Evolutionary conservation across 345 rosid species (phyloP).

Genomic region (Brassica nigra): DNA sequence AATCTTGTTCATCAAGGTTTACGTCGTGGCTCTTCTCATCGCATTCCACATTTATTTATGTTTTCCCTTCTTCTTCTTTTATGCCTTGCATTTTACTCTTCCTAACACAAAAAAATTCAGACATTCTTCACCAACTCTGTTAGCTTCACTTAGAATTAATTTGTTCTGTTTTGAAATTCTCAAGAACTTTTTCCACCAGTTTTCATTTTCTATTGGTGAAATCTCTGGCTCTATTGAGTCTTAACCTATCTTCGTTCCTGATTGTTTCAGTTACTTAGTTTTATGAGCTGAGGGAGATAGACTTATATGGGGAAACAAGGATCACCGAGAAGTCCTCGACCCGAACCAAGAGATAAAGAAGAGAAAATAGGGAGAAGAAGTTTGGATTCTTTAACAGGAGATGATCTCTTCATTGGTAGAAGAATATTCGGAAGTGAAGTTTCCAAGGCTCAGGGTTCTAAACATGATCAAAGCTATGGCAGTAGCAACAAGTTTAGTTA

Average conservation of each 20-base stretch:
- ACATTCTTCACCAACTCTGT: constrained; percentile 49
- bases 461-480: constrained; percentile 48
- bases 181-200: constrained; percentile 18
- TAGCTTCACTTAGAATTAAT: constrained; percentile 57
- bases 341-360: constrained; percentile 24
- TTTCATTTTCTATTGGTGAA: constrained; percentile 27
- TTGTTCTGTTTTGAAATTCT: constrained; percentile 18
- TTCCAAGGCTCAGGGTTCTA: constrained; percentile 43
- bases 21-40: constrained; percentile 30
- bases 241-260: constrained; percentile 32
- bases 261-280: not conserved
- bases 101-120: not conserved
- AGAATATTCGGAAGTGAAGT: constrained; percentile 54
- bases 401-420: constrained; percentile 62
- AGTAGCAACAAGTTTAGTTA: constrained; percentile 50
- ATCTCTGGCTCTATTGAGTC: constrained; percentile 35
- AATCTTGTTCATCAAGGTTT: constrained; percentile 49
- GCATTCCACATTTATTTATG: constrained; percentile 22
- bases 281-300: constrained; percentile 27
- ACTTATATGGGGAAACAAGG: constrained; percentile 63
- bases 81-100: constrained; percentile 66
- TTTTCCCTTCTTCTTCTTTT: constrained; percentile 32
- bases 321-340: constrained; percentile 49
- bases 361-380: constrained; percentile 42
- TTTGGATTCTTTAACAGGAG: constrained; percentile 45